Evolutionary conservation across 805 yeast species (phyloP).

Genomic region (Metschnikowia aberdeeniae): DNA sequence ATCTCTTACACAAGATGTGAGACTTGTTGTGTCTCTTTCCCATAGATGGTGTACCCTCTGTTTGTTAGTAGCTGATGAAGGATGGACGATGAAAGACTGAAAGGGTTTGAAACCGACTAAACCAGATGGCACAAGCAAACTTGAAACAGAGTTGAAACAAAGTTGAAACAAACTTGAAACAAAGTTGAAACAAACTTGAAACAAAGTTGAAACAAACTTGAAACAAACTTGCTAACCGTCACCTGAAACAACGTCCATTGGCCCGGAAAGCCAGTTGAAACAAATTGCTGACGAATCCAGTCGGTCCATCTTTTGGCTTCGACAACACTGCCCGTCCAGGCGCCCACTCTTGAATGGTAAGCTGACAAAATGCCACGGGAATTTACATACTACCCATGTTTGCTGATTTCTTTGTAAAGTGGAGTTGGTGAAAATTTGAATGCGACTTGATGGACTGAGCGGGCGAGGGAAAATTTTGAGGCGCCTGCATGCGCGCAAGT

Average conservation of each 20-base stretch:
- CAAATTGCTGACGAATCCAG: no score
- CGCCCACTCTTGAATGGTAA: no score
- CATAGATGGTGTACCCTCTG: constrained; percentile 99
- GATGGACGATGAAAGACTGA: no score
- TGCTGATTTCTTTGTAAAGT: constrained; percentile 28
- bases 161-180: no score
- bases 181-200: no score
- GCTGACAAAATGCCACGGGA: constrained; percentile 2
- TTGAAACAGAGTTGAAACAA: background rate
- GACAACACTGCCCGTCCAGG: background rate
- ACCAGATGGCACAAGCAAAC: no score
- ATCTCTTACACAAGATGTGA: constrained; percentile 98
- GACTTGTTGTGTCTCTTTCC: constrained; percentile 99
- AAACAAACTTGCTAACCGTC: no score
- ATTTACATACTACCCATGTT: constrained; percentile 73
- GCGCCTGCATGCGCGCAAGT: constrained; percentile 9
- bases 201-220: no score
- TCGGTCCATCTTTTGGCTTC: no score
- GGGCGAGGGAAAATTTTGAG: constrained; percentile 15
- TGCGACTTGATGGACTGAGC: constrained; percentile 11
- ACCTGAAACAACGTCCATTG: no score
- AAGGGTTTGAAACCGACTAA: no score
- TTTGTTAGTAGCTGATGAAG: constrained; percentile 20
- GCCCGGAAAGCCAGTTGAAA: no score
- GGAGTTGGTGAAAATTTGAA: constrained; percentile 15